These are phyloP conservation scores for Candida arabinofermentans DNA, from an alignment of 805 yeast genomes.

Conservation along the genomic window DNA sequence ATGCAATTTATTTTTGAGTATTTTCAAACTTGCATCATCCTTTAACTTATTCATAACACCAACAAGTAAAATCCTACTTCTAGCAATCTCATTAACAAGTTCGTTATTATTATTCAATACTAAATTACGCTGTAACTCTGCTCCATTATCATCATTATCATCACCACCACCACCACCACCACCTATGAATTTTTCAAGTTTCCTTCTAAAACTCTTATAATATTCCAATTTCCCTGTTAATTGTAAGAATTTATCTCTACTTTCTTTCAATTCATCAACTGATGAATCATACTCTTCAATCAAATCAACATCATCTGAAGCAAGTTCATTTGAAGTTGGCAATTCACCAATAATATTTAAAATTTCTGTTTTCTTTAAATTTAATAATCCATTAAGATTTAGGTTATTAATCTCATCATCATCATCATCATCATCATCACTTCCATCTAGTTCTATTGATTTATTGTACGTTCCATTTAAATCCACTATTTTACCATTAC, in stretches of 20 bases:
- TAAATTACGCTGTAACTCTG: constrained; percentile 18
- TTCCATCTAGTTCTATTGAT: not conserved
- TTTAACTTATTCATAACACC: constrained; percentile 13
- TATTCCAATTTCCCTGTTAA: constrained; percentile 12
- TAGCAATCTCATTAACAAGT: constrained; percentile 9
- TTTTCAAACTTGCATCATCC: constrained; percentile 2
- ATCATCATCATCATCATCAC: constrained; percentile 4
- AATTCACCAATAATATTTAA: constrained; percentile 26
- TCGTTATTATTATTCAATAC: constrained; percentile 19
- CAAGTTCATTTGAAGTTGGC: constrained; percentile 23
- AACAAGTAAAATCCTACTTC: constrained; percentile 12
- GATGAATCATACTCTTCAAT: constrained; percentile 23
- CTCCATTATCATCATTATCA: not conserved
- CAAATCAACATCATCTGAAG: constrained; percentile 18
- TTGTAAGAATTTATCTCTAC: constrained; percentile 12
- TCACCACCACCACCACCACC: constrained; percentile 7
- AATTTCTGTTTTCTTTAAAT: constrained; percentile 21
- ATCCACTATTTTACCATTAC: constrained; percentile 18
- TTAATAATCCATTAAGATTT: constrained; percentile 22
- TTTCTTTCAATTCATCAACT: constrained; percentile 11
- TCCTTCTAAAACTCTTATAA: constrained; percentile 14
- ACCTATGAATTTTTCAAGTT: constrained; percentile 9
- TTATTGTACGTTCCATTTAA: constrained; percentile 17
- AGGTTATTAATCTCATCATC: constrained; percentile 14
- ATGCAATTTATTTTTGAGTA: constrained; percentile 1